Base-by-base conservation (phyloP, 2,329 filamentous ascomycete species). In the Aspergillus pseudoviridinutans region DNA sequence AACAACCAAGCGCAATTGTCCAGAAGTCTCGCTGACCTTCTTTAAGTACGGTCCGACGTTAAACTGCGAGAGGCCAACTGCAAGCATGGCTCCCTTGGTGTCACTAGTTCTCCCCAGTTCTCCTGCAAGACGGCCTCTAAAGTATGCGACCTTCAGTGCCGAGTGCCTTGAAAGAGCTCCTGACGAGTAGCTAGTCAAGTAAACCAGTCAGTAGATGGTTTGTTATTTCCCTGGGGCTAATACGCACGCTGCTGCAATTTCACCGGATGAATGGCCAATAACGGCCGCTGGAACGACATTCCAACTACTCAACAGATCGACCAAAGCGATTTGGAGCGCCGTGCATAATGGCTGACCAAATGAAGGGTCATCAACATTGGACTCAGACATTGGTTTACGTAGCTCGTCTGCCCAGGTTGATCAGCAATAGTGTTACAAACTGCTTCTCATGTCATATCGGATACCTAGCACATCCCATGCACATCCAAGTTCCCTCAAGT, bases 401-500 rank as follows among this genome's bases (percentile, higher is more conserved):
- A 38, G 32, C 32, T 38, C 32, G 32, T 38, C 32, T 38, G 32
- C 22, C 22, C 22, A 22, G 22, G 22, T 22, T 22, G 22, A 22
- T 22, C 22, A 22, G 22, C 22, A 22, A 22, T 22, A 22, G 22
- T 22, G 22, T 22, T 22, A 22, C 22, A 22, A 22, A 22, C 22
- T 22, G 22, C 22, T 1, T 22, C 22, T 2, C 22, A 22, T 22
- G 22, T 22, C 22, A 22, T 22, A 10, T 14, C 5, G 17, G 38
- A 46, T 52, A 35, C 56, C 52, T 17, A 56, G 28, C 9, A 58
- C 50, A 12, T 44, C 54, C 62, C 62, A 64, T 3, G 49, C 7
- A 6, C 56, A 59, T 4, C 61, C 61, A 6, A 59, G 46, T 0
- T 38, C 52, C 20, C 44, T 56, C 14, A 67, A 53, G 25, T 57